Percentiles rank a stretch among this genome's conserved stretches.
These are phyloP conservation scores for Berberis vulgaris DNA, from an alignment of 164 flowering plant genomes.

Conservation along the genomic window DNA sequence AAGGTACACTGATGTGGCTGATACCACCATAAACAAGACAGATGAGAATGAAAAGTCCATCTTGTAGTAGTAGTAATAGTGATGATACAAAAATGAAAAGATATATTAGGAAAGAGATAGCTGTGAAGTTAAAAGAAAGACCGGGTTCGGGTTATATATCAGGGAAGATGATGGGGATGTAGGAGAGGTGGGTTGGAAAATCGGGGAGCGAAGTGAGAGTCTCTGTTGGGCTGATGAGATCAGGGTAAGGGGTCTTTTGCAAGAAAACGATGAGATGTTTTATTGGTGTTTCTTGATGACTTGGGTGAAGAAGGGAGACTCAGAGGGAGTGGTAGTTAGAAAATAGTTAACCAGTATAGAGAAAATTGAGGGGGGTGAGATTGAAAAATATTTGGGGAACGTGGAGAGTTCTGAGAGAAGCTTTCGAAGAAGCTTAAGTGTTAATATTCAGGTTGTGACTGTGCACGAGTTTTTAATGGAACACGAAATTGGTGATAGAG, in stretches of 20 bases:
- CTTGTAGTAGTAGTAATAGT: too few species aligned
- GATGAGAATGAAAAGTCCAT: background rate
- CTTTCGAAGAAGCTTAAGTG: background rate
- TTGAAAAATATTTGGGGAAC: background rate
- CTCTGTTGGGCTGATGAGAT: background rate
- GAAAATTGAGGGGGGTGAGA: background rate
- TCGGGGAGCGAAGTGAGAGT: background rate
- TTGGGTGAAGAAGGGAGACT: background rate
- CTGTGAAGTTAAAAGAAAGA: background rate
- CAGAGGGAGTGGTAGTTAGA: background rate
- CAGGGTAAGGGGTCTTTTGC: background rate
- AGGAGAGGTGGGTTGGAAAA: background rate
- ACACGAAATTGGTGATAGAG: too few species aligned
- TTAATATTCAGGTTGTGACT: too few species aligned
- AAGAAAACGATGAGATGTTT: too few species aligned
- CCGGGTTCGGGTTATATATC: background rate
- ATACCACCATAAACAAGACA: too few species aligned
- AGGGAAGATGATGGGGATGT: background rate
- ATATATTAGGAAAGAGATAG: background rate
- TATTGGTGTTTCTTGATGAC: background rate
- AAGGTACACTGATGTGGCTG: conserved; percentile 34
- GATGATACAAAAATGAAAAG: background rate
- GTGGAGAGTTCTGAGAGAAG: background rate
- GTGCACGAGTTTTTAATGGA: too few species aligned
- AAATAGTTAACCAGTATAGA: background rate